phyloP scores from a whole-genome alignment of 805 yeast genomes.

The Ogataea trehaloabstinens region DNA sequence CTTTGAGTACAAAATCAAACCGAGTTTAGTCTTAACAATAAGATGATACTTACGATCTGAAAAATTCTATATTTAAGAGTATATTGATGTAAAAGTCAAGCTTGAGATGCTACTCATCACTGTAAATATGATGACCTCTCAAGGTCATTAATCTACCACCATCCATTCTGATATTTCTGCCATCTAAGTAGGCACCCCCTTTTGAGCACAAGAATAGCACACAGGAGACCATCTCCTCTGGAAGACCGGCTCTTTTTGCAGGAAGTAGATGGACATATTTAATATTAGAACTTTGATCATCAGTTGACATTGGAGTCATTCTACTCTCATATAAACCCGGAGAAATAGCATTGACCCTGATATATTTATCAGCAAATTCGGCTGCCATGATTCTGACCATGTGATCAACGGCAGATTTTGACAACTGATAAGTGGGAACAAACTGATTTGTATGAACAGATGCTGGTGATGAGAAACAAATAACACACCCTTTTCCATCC shows the following conservation, averaged over 20 bases:
- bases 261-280: slow-evolving; percentile 19
- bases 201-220: slow-evolving; percentile 20
- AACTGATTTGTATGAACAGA: slow-evolving; percentile 24
- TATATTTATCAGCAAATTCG: slow-evolving; percentile 24
- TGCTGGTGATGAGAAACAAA: slow-evolving; percentile 23
- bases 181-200: slow-evolving; percentile 26
- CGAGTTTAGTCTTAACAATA: too few species aligned
- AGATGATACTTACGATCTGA: too few species aligned
- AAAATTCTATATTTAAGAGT: too few species aligned
- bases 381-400: slow-evolving; percentile 29
- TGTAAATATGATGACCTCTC: slow-evolving; percentile 21
- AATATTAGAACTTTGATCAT: slow-evolving; percentile 22
- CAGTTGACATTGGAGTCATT: slow-evolving; percentile 22
- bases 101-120: slow-evolving; percentile 17
- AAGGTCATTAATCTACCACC: slow-evolving; percentile 23
- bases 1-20: too few species aligned
- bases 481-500: slow-evolving; percentile 22
- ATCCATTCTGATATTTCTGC: slow-evolving; percentile 23
- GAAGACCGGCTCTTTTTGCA: slow-evolving; percentile 21
- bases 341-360: slow-evolving; percentile 24
- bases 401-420: slow-evolving; percentile 22
- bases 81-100: too few species aligned
- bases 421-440: slow-evolving; percentile 24
- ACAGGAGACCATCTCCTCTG: slow-evolving; percentile 22
- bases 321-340: slow-evolving; percentile 23